Evolutionary conservation across 1,139 yeast genomes (phyloP).

Genomic region (Scheffersomyces insectosa): DNA sequence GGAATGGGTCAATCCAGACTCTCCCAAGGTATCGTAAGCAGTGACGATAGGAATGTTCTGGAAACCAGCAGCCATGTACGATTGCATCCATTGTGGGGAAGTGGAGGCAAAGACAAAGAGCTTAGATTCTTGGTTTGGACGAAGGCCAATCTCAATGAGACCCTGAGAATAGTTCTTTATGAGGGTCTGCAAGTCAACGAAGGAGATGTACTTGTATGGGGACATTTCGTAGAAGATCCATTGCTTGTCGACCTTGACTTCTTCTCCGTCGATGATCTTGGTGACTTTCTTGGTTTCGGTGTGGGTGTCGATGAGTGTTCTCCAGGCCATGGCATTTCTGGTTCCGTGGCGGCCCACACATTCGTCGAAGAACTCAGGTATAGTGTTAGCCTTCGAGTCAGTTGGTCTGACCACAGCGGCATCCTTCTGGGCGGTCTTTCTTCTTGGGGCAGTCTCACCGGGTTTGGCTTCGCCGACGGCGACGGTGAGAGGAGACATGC

Average conservation of each 20-base stretch:
- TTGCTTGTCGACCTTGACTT: slow-evolving; percentile 69
- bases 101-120: slow-evolving; percentile 86
- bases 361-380: slow-evolving; percentile 70
- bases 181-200: slow-evolving; percentile 52
- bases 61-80: slow-evolving; percentile 73
- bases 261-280: slow-evolving; percentile 78
- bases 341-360: slow-evolving; percentile 58
- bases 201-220: slow-evolving; percentile 67
- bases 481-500: slow-evolving; percentile 48
- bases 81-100: slow-evolving; percentile 87
- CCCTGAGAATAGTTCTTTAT: slow-evolving; percentile 72
- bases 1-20: slow-evolving; percentile 85
- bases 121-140: slow-evolving; percentile 60
- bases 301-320: slow-evolving; percentile 73
- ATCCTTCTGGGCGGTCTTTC: slow-evolving; percentile 63
- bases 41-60: slow-evolving; percentile 89
- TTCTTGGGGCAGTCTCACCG: slow-evolving; percentile 92
- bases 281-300: slow-evolving; percentile 73
- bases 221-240: slow-evolving; percentile 87
- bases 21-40: slow-evolving; percentile 96
- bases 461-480: slow-evolving; percentile 79
- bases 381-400: slow-evolving; percentile 61
- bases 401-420: slow-evolving; percentile 57
- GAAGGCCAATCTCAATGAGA: slow-evolving; percentile 69
- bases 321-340: slow-evolving; percentile 71